Conservation (phyloP, 169 alveolate species). For the Eimeria maxima region DNA sequence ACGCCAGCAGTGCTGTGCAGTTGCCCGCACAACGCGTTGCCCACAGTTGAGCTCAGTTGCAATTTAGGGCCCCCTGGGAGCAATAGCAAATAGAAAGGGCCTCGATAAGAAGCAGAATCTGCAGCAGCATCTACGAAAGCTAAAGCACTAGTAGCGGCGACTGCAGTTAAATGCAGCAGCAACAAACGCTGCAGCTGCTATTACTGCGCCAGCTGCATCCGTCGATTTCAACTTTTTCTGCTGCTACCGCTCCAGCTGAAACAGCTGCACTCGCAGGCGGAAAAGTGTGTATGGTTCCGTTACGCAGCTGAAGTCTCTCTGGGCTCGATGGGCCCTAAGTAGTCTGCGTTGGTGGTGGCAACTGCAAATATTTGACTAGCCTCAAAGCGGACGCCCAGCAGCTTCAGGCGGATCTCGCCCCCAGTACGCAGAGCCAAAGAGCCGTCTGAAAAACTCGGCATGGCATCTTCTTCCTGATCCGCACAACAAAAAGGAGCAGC, state of each 20-base stretch:
- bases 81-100: not conserved
- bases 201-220: not conserved
- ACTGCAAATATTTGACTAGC: conserved; percentile 94
- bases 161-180: not conserved
- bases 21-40: not conserved
- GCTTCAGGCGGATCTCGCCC: conserved; percentile 93
- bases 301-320: conserved; percentile 46
- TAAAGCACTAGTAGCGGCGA: not conserved
- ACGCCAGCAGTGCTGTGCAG: not conserved
- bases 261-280: not conserved
- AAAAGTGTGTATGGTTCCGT: not conserved
- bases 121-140: not conserved
- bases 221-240: not conserved
- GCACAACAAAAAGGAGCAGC: not conserved
- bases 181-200: not conserved
- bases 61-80: not conserved
- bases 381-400: conserved; percentile 94
- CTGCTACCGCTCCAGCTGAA: not conserved
- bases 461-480: conserved; percentile 90
- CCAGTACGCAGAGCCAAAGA: conserved; percentile 91
- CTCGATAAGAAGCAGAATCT: not conserved
- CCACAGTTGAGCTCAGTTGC: not conserved
- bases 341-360: conserved; percentile 94
- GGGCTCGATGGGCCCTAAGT: conserved; percentile 93
- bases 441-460: conserved; percentile 93